These are phyloP conservation scores for Ogataea trehaloabstinens DNA, from an alignment of 805 yeast species.

Conservation along the genomic window DNA sequence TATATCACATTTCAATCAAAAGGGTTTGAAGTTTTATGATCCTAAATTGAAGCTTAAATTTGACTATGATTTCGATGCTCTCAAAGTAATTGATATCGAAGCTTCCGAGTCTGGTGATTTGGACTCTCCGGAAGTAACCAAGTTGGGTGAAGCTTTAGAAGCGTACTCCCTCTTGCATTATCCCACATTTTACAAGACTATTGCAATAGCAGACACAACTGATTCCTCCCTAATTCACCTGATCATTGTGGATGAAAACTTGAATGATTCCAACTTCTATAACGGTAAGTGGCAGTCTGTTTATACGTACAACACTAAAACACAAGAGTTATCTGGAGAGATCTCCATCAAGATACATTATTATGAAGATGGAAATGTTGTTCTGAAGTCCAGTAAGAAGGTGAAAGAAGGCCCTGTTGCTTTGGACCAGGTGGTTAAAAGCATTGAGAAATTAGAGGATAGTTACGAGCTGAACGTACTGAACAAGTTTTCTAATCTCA, in stretches of 20 bases:
- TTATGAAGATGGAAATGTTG: conserved; percentile 94
- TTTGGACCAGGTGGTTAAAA: conserved; percentile 34
- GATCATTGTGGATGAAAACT: conserved; percentile 66
- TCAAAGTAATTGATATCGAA: conserved; percentile 53
- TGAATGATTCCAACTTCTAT: conserved; percentile 76
- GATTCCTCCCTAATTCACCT: conserved; percentile 38
- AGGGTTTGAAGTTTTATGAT: conserved; percentile 56
- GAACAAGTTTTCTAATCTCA: conserved; percentile 63
- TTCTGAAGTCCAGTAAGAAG: conserved; percentile 52
- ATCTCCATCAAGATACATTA: conserved; percentile 79
- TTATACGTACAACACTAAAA: conserved; percentile 43
- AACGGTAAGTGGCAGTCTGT: conserved; percentile 85
- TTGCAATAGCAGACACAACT: conserved; percentile 38
- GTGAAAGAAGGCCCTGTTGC: conserved; percentile 28
- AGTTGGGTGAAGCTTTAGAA: conserved; percentile 32
- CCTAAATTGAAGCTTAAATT: conserved; percentile 45
- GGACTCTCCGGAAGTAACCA: conserved; percentile 7
- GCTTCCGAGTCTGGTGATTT: conserved; percentile 23
- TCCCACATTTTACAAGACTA: conserved; percentile 52
- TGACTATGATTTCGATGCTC: conserved; percentile 55
- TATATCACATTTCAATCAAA: conserved; percentile 48
- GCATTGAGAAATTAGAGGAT: conserved; percentile 57
- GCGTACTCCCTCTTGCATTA: conserved; percentile 64
- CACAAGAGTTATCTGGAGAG: conserved; percentile 45
- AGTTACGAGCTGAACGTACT: conserved; percentile 58